Base-by-base conservation (phyloP, 768 basidiomycete genomes). In the Pisolithus tinctorius region DNA sequence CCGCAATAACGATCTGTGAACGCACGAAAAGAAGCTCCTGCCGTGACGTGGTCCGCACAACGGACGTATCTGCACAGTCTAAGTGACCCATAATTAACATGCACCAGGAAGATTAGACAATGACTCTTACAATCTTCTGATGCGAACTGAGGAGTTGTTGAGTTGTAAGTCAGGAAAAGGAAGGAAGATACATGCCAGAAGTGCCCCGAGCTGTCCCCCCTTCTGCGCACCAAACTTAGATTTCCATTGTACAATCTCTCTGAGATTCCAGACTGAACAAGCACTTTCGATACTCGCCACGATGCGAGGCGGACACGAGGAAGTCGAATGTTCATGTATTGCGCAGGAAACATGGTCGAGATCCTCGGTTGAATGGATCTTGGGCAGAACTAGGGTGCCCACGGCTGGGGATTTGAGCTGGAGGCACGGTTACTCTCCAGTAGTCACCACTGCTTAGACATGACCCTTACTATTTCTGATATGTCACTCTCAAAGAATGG, bases 31-130 rank as follows among this genome's bases (percentile, higher is more conserved):
- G 74, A 36, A 97, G 70, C 63, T 96, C 94, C 39, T 72, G 73
- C 27, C 88, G 80, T 7, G 86, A 83, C 6, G 73, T 58, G 6
- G 93, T 85, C 26, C 94, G 82, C 31, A 86, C 77, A 48, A 96
- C 84, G 5, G 81, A 82, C 3, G 92, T 87, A 62, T 93, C 88
- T 0, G 93, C 93, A 60, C 94, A 96, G 65, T 91, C 92, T 95
- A 30, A 56, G 11, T 30, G 13, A 45, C 16, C 8, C 43, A n/a
- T 45, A 26, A 40, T 41, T 41, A 14, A 17, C 37, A 50, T 16
- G 45, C 38, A 11, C 43, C 52, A 34, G 57, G 29, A 23, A 37
- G 13, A 53, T 40, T 4, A 40, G 16, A 42, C 11, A 36, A 13
- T 14, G 4, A 40, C 23, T 62, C 78, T 56, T 66, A 93, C 91